Percentiles rank a stretch among this genome's conserved stretches.
These are phyloP conservation scores for Discostella pseudostelligera DNA, from an alignment of 108 stramenopile genomes.

Conservation along the genomic window DNA sequence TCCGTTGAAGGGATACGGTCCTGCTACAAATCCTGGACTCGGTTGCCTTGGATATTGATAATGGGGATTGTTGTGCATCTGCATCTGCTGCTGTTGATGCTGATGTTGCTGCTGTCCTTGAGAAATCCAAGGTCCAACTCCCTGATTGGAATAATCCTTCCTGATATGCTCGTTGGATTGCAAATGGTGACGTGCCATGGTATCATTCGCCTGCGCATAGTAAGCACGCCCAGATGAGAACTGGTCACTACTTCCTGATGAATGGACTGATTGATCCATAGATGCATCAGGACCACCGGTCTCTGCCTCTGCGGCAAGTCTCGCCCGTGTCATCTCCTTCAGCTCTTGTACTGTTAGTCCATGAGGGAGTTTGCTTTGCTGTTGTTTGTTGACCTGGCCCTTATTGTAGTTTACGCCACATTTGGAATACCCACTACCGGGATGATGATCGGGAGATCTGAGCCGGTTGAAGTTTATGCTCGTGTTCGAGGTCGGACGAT, in stretches of 20 bases:
- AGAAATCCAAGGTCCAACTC: not conserved
- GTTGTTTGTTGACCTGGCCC: conserved; percentile 10
- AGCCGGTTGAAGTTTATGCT: conserved; percentile 1
- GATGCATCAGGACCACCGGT: conserved; percentile 11
- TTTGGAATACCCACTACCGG: conserved; percentile 9
- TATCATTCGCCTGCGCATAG: conserved; percentile 6
- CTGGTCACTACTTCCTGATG: conserved; percentile 14
- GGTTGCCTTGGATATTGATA: conserved; percentile 32
- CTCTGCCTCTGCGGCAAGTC: conserved; percentile 74
- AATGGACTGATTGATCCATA: conserved; percentile 28
- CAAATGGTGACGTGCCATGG: conserved; percentile 12
- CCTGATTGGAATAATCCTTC: conserved; percentile 2
- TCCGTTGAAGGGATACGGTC: conserved; percentile 19
- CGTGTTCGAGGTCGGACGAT: conserved; percentile 6
- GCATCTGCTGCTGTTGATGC: conserved; percentile 7
- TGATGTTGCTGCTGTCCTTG: conserved; percentile 1
- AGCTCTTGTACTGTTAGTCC: conserved; percentile 91
- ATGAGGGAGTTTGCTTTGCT: conserved; percentile 73
- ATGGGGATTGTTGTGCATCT: not conserved
- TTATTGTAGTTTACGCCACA: not conserved
- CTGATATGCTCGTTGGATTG: conserved; percentile 22
- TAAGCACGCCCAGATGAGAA: conserved; percentile 1
- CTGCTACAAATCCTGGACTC: conserved; percentile 44
- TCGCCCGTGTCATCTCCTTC: conserved; percentile 90
- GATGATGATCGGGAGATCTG: conserved; percentile 22